These are phyloP conservation scores for Bonnemaisonia californica DNA, from an alignment of 31 red algal species.

Conservation along the genomic window DNA sequence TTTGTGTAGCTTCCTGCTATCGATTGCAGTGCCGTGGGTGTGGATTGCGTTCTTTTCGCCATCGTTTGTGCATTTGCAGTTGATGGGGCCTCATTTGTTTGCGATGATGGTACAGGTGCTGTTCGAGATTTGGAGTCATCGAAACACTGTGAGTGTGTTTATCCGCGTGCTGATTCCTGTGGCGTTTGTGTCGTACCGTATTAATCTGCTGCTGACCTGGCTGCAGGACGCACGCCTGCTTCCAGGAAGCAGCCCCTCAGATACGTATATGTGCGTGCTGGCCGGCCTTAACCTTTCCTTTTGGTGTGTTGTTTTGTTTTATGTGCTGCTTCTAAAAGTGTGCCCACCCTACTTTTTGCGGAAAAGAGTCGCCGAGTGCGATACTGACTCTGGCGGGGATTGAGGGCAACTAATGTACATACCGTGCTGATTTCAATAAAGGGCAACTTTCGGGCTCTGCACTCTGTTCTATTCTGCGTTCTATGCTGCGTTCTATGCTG, in stretches of 20 bases:
- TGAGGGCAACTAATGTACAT: too few species aligned
- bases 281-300: conserved; percentile 30
- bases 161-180: conserved; percentile 42
- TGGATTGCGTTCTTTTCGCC: conserved; percentile 24
- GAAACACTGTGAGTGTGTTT: conserved; percentile 13
- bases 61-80: not conserved
- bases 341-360: conserved; percentile 61
- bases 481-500: too few species aligned
- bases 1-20: conserved; percentile 26
- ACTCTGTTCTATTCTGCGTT: too few species aligned
- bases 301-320: conserved; percentile 49
- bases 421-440: too few species aligned
- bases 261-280: conserved; percentile 14
- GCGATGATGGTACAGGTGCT: conserved; percentile 63
- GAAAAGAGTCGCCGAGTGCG: not conserved
- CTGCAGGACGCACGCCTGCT: conserved; percentile 5
- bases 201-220: conserved; percentile 34
- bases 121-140: conserved; percentile 61
- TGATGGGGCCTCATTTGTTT: conserved; percentile 53
- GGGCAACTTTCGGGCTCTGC: too few species aligned
- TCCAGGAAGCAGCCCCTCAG: not conserved
- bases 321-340: conserved; percentile 51
- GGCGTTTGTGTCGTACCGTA: conserved; percentile 42
- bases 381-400: too few species aligned
- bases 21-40: conserved; percentile 36